A percentile compares a stretch with the other conserved stretches of the same genome.
Conservation (phyloP, 352 stramenopile genomes). For the Globisporangium apiculatum region DNA sequence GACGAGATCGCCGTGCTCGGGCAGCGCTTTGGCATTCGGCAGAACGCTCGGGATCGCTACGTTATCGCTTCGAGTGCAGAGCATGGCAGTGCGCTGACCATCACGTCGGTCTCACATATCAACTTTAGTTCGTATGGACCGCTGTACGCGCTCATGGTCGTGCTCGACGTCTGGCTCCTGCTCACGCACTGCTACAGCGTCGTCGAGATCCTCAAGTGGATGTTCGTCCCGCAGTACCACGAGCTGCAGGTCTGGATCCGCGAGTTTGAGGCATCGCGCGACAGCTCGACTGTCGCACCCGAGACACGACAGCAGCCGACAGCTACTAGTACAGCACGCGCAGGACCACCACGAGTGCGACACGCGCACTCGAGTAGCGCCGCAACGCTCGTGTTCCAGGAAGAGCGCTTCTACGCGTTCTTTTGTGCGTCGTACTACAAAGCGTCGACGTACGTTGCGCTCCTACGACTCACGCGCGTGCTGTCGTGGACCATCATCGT, state of each 20-base stretch:
- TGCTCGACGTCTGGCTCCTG: slow-evolving; percentile 15
- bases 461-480: slow-evolving; percentile 18
- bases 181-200: slow-evolving; percentile 17
- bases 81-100: background rate
- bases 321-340: too few relatives aligned
- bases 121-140: slow-evolving; percentile 16
- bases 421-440: slow-evolving; percentile 25
- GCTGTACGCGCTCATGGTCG: slow-evolving; percentile 20
- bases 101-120: slow-evolving; percentile 8
- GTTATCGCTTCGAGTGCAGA: slow-evolving; percentile 5
- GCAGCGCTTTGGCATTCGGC: slow-evolving; percentile 14
- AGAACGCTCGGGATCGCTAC: slow-evolving; percentile 18
- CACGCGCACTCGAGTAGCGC: background rate
- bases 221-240: slow-evolving; percentile 14
- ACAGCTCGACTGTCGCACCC: slow-evolving; percentile 1
- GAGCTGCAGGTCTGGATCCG: slow-evolving; percentile 19
- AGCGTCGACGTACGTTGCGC: slow-evolving; percentile 12
- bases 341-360: background rate
- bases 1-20: slow-evolving; percentile 14
- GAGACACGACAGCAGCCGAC: background rate
- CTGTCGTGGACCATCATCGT: slow-evolving; percentile 55
- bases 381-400: slow-evolving; percentile 3
- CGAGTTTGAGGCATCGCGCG: slow-evolving; percentile 10
- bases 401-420: slow-evolving; percentile 23
- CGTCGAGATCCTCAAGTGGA: slow-evolving; percentile 21